Conservation (phyloP, 2,329 filamentous ascomycete species). For the Penicillium frequentans region DNA sequence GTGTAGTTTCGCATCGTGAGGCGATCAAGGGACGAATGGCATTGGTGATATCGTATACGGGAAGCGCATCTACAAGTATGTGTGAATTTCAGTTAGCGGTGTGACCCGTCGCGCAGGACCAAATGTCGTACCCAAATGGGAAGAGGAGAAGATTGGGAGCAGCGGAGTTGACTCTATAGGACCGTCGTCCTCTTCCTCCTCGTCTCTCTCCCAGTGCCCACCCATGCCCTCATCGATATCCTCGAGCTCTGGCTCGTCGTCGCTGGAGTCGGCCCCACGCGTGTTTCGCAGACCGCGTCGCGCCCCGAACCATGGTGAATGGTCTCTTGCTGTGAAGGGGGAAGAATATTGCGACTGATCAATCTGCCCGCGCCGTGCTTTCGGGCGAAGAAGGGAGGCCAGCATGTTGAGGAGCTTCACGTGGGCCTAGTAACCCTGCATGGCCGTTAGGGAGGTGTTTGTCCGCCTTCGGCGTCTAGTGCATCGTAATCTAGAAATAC, state of each 20-base stretch:
- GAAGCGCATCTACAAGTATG: conserved; percentile 66
- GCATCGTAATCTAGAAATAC: background rate
- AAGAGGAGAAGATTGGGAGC: conserved; percentile 77
- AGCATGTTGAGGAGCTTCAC: conserved; percentile 17
- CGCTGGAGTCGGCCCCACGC: conserved; percentile 9
- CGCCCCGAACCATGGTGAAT: conserved; percentile 16
- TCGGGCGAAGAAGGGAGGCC: conserved; percentile 23
- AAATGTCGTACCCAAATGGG: conserved; percentile 64
- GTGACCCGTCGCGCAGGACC: background rate
- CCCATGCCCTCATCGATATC: conserved; percentile 42
- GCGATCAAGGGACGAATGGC: conserved; percentile 82
- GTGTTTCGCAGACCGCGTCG: conserved; percentile 10
- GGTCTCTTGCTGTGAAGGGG: conserved; percentile 8
- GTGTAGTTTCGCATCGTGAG: conserved; percentile 82
- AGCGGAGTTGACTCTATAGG: conserved; percentile 52
- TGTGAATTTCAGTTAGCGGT: background rate
- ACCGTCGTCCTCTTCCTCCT: conserved; percentile 45
- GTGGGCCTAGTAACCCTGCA: conserved; percentile 8
- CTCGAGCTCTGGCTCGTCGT: conserved; percentile 22
- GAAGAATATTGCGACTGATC: conserved; percentile 18
- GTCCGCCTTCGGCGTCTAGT: background rate
- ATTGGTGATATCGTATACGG: conserved; percentile 88
- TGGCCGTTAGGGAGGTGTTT: background rate
- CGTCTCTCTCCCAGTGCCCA: conserved; percentile 28
- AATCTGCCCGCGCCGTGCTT: conserved; percentile 14